Evolutionary conservation across 306 rosid genomes (phyloP).

Genomic region (Cicer bijugum): DNA sequence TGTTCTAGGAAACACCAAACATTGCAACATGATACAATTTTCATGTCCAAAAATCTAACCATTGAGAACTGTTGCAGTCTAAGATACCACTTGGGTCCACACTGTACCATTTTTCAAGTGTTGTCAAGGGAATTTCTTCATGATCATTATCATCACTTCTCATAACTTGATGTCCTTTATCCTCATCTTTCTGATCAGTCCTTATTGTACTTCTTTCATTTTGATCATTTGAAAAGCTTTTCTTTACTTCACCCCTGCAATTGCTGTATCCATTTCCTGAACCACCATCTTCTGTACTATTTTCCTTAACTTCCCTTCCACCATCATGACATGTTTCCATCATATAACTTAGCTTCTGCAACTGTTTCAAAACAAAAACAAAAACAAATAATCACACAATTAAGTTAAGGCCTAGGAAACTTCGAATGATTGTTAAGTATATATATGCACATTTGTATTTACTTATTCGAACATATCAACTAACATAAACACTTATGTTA

Average conservation of each 20-base stretch:
- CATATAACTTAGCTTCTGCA: constrained; percentile 59
- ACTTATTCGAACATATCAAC: too few relatives aligned
- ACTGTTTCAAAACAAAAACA: constrained; percentile 53
- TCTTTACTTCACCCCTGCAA: constrained; percentile 46
- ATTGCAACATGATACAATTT: constrained; percentile 39
- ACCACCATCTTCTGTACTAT: constrained; percentile 47
- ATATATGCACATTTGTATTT: too few relatives aligned
- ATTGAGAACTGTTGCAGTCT: constrained; percentile 62
- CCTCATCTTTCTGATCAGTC: constrained; percentile 42
- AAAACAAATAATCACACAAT: neutral
- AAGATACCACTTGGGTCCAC: constrained; percentile 56
- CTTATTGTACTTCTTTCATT: constrained; percentile 39
- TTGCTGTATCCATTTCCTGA: constrained; percentile 50
- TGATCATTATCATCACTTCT: constrained; percentile 53
- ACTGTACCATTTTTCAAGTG: constrained; percentile 66
- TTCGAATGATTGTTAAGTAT: neutral
- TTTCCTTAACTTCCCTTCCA: constrained; percentile 45
- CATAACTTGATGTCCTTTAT: constrained; percentile 48
- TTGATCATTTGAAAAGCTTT: constrained; percentile 44
- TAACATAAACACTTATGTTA: too few relatives aligned
- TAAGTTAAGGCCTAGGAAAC: constrained; percentile 11
- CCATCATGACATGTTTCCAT: constrained; percentile 48
- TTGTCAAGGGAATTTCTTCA: constrained; percentile 49
- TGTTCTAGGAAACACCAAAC: constrained; percentile 34
- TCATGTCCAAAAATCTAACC: constrained; percentile 74